These are phyloP conservation scores for Nicotiana tabacum DNA, from an alignment of 257 asterid species.

Conservation along the genomic window DNA sequence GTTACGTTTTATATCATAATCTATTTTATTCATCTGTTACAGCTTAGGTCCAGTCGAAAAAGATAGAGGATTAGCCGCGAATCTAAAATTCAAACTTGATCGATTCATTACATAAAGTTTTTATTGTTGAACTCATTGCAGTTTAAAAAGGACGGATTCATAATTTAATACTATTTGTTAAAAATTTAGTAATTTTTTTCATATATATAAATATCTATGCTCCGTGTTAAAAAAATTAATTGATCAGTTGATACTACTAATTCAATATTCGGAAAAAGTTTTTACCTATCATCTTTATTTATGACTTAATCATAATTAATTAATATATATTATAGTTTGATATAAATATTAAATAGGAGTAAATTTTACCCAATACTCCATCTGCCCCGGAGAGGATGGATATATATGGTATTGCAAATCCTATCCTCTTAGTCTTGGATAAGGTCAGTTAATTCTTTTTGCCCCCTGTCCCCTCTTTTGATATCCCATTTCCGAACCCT, in stretches of 20 bases:
- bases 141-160: not conserved
- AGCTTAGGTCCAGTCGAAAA: too few relatives aligned
- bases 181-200: not conserved
- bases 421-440: not conserved
- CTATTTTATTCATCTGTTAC: not conserved
- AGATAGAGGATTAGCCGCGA: too few relatives aligned
- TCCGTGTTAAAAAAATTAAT: not conserved
- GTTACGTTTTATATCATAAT: not conserved
- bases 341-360: too few relatives aligned
- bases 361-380: too few relatives aligned
- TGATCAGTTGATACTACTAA: not conserved
- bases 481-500: not conserved
- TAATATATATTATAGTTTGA: too few relatives aligned
- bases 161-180: not conserved
- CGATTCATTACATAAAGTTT: too few relatives aligned
- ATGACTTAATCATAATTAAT: too few relatives aligned
- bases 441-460: not conserved
- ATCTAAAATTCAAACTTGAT: too few relatives aligned
- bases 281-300: too few relatives aligned
- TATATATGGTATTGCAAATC: not conserved
- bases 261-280: not conserved
- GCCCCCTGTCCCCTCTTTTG: not conserved
- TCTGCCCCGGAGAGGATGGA: too few relatives aligned
- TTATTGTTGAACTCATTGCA: not conserved
- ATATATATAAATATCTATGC: not conserved